phyloP scores from a whole-genome alignment of 192 early-diverging fungal genomes.

The Phycomyces nitens region DNA sequence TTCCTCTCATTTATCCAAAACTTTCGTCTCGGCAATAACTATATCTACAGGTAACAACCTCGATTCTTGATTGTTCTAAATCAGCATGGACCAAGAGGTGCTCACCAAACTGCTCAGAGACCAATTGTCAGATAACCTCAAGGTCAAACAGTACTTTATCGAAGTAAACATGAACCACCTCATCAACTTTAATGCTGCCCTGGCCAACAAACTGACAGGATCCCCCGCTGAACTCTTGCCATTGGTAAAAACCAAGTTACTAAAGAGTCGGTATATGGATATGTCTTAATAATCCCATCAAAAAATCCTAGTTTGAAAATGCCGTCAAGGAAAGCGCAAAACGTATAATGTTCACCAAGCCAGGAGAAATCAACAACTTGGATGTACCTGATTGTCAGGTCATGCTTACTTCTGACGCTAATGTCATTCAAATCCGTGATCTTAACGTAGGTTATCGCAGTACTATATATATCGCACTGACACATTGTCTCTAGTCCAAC shows the following conservation, averaged over 20 bases:
- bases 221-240: constrained; percentile 80
- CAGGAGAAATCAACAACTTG: constrained; percentile 39
- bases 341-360: constrained; percentile 59
- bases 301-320: constrained; percentile 90
- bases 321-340: constrained; percentile 77
- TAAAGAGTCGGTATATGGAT: too few species aligned
- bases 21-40: constrained; percentile 81
- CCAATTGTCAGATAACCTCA: constrained; percentile 83
- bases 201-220: constrained; percentile 77
- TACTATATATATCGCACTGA: neutral
- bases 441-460: constrained; percentile 62
- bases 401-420: constrained; percentile 78
- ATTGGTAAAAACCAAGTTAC: constrained; percentile 57
- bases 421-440: constrained; percentile 84
- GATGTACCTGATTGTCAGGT: constrained; percentile 88
- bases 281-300: too few species aligned
- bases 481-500: constrained; percentile 48
- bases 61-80: neutral
- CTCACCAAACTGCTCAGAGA: constrained; percentile 52
- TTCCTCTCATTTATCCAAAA: constrained; percentile 83
- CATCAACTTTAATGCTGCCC: constrained; percentile 76
- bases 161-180: constrained; percentile 89
- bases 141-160: constrained; percentile 71
- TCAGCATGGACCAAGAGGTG: neutral
- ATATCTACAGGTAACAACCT: constrained; percentile 67